These are phyloP conservation scores for Xylariaceae sp. DNA, from an alignment of 2,329 filamentous ascomycete species.

Conservation along the genomic window DNA sequence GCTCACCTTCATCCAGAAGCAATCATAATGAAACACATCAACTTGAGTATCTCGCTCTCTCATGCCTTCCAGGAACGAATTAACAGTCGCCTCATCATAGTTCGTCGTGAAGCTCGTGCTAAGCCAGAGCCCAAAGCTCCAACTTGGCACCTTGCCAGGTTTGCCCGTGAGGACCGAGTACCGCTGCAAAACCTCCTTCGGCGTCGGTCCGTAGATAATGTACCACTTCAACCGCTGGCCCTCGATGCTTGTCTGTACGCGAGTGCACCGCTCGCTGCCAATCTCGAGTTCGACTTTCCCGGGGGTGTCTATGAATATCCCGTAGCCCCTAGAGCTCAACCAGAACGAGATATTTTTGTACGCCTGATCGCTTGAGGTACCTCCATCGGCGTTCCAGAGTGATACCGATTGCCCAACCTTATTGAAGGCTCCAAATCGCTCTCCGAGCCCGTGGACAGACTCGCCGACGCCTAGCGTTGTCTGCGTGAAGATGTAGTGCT, in stretches of 20 bases:
- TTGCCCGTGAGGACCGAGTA: slow-evolving; percentile 73
- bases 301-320: slow-evolving; percentile 75
- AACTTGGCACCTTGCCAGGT: slow-evolving; percentile 68
- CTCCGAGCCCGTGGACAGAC: slow-evolving; percentile 75
- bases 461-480: slow-evolving; percentile 64
- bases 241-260: slow-evolving; percentile 72
- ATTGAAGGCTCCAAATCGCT: slow-evolving; percentile 77
- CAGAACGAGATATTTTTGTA: slow-evolving; percentile 77
- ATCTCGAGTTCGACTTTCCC: slow-evolving; percentile 75
- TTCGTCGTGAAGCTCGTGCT: slow-evolving; percentile 78
- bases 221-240: slow-evolving; percentile 76
- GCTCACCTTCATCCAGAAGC: slow-evolving; percentile 73
- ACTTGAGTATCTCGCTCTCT: slow-evolving; percentile 67
- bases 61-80: slow-evolving; percentile 72
- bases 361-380: slow-evolving; percentile 71
- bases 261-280: slow-evolving; percentile 73
- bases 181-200: slow-evolving; percentile 72
- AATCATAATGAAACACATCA: slow-evolving; percentile 78
- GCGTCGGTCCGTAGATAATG: slow-evolving; percentile 72
- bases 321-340: slow-evolving; percentile 75
- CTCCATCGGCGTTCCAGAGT: slow-evolving; percentile 69
- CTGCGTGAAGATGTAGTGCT: slow-evolving; percentile 64
- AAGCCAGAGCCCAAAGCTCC: slow-evolving; percentile 79
- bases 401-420: slow-evolving; percentile 74
- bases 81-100: slow-evolving; percentile 73